phyloP scores from a whole-genome alignment of 2,329 filamentous ascomycete genomes.

The Emmonsia crescens region DNA sequence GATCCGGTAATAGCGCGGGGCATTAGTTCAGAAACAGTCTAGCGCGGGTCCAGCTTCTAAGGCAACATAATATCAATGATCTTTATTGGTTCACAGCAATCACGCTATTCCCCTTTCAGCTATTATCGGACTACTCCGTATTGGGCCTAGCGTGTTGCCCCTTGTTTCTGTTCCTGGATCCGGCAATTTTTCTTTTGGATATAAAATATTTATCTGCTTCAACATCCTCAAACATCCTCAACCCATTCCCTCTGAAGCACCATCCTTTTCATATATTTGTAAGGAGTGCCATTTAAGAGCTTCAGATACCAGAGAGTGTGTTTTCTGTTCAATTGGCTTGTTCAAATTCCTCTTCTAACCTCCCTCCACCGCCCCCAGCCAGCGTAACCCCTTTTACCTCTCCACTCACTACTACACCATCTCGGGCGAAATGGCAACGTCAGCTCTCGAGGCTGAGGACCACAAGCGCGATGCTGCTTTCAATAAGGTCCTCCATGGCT shows the following conservation, averaged over 20 bases:
- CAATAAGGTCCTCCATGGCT: constrained; percentile 76
- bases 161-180: constrained; percentile 6
- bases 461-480: constrained; percentile 79
- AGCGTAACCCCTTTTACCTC: constrained; percentile 9
- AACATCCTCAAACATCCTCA: background rate
- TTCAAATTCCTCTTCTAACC: background rate
- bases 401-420: constrained; percentile 3
- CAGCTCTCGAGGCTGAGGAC: constrained; percentile 66
- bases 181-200: background rate
- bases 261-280: background rate
- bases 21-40: background rate
- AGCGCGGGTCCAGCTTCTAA: background rate
- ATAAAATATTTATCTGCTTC: background rate
- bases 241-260: background rate
- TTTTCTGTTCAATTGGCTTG: background rate
- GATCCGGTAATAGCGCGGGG: background rate
- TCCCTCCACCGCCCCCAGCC: background rate
- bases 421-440: constrained; percentile 37
- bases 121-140: background rate
- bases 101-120: background rate
- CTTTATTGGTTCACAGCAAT: no score
- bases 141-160: background rate
- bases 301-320: background rate
- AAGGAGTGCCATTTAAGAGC: background rate
- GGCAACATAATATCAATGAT: background rate